Base-by-base conservation (phyloP, 1,139 yeast genomes). In the Casaregolazyma suthepensis region DNA sequence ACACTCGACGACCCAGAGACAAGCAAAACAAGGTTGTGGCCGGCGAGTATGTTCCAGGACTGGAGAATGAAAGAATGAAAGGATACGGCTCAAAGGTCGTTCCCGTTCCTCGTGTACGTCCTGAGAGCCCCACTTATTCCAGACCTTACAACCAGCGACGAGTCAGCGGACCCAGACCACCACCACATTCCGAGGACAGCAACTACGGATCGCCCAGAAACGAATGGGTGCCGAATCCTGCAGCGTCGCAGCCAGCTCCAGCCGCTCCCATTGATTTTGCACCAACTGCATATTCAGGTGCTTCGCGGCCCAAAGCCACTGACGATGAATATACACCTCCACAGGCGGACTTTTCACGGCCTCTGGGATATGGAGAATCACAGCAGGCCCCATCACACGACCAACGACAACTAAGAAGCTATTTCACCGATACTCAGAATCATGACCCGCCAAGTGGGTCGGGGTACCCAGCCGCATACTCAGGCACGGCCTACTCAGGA, bases 41-140 rank as follows among this genome's bases (percentile, higher is more conserved):
- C n/a, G 71, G 71, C 9, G 60, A 66, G 1, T 64, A 61, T 43
- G 52, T 65, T 19, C 52, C 62, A 17, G 71, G 69, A 5, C 63
- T 68, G 3, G 66, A 63, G 26, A 55, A 59, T 26, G 57, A 58
- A 1, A 60, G 64, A 26, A 59, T 64, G 45, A 58, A 57, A 46
- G 60, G 57, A 50, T 71, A 63, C 48, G 71, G 71, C 18, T 64
- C 73, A 15, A 68, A 62, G 40, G 68, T 63, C 1, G 65, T 64
- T 1, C 65, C 65, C 1, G 59, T 67, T 31, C 68, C 69, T 23
- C 58, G 57, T 55, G 58, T 59, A 42, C 57, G 63, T 46, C 56
- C 54, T 5, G 56, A 52, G 10, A 46, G 48, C 22, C 52, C 52
- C 10, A 15, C 46, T 23, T 22, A 20, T 13, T 26, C 46, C 19